Evolutionary conservation across 1,284 basidiomycete genomes (phyloP).

Genomic region (Ustilago hordei): DNA sequence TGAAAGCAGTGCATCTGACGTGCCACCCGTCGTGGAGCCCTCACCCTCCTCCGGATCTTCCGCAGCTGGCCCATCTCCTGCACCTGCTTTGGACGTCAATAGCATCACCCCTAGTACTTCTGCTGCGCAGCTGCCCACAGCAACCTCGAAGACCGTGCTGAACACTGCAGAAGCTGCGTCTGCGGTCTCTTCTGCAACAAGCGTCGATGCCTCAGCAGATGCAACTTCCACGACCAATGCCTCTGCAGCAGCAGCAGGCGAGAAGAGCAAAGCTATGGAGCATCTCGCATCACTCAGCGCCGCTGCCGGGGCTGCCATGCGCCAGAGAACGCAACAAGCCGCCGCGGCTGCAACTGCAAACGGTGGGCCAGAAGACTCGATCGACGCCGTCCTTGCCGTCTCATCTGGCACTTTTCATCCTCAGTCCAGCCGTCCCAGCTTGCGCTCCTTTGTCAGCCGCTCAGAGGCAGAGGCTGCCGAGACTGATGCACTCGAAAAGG

Average conservation of each 20-base stretch:
- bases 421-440: constrained; percentile 35
- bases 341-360: constrained; percentile 20
- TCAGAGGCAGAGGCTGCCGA: constrained; percentile 52
- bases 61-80: constrained; percentile 1
- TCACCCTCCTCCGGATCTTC: constrained; percentile 2
- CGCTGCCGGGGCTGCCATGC: constrained; percentile 52
- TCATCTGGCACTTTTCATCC: constrained; percentile 20
- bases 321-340: constrained; percentile 37
- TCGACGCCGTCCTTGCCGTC: constrained; percentile 20
- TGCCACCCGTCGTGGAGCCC: constrained; percentile 13
- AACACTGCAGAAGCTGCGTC: neutral
- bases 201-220: neutral
- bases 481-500: constrained; percentile 54
- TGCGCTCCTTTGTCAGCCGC: constrained; percentile 37
- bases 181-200: neutral
- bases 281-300: constrained; percentile 56
- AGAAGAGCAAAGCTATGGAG: constrained; percentile 55
- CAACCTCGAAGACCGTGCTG: constrained; percentile 1
- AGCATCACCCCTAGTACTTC: constrained; percentile 8
- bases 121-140: constrained; percentile 2
- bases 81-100: constrained; percentile 1
- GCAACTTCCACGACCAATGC: constrained; percentile 1
- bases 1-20: constrained; percentile 33
- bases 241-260: constrained; percentile 6
- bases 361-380: constrained; percentile 24